Percentiles rank a stretch among this genome's conserved stretches.
phyloP scores from a whole-genome alignment of 2,329 filamentous ascomycete species.

The Trichoderma oligosporum region DNA sequence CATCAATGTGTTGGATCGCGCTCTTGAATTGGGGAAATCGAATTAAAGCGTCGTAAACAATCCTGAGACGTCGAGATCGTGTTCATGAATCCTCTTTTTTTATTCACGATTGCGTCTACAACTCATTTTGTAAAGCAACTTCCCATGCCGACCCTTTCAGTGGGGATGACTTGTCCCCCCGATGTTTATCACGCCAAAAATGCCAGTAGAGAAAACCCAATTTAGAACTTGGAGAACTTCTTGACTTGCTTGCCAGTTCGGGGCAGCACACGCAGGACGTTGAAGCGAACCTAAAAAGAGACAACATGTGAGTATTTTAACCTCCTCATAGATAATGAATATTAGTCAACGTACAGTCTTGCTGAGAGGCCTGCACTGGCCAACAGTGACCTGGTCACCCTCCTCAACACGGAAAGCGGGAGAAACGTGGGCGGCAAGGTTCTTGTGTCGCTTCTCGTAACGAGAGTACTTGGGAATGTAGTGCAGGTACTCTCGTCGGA shows the following conservation, averaged over 20 bases:
- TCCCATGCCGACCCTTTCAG: slow-evolving; percentile 42
- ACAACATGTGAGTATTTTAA: slow-evolving; percentile 27
- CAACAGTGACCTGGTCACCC: slow-evolving; percentile 98
- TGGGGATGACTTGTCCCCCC: slow-evolving; percentile 35
- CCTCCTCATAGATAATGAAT: neutral
- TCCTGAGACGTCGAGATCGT: slow-evolving; percentile 27
- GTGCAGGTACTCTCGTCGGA: slow-evolving; percentile 99
- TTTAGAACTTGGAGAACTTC: slow-evolving; percentile 98
- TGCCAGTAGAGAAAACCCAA: slow-evolving; percentile 47
- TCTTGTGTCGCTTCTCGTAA: slow-evolving; percentile 99
- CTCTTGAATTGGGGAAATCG: slow-evolving; percentile 19
- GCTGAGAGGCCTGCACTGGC: slow-evolving; percentile 98
- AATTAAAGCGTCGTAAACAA: slow-evolving; percentile 19
- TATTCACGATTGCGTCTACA: slow-evolving; percentile 45
- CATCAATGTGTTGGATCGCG: slow-evolving; percentile 13
- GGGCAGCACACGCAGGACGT: slow-evolving; percentile 97
- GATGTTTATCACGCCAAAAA: slow-evolving; percentile 54
- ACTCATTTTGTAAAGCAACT: slow-evolving; percentile 41
- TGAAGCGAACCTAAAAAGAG: slow-evolving; percentile 81
- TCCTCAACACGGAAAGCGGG: slow-evolving; percentile 99
- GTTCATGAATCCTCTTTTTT: slow-evolving; percentile 42
- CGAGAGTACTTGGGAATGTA: slow-evolving; percentile 99
- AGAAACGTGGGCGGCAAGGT: slow-evolving; percentile 97
- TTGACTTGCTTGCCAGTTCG: slow-evolving; percentile 97
- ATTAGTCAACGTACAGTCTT: slow-evolving; percentile 79